Evolutionary conservation across 345 rosid genomes (phyloP).

Genomic region (Alliaria petiolata): DNA sequence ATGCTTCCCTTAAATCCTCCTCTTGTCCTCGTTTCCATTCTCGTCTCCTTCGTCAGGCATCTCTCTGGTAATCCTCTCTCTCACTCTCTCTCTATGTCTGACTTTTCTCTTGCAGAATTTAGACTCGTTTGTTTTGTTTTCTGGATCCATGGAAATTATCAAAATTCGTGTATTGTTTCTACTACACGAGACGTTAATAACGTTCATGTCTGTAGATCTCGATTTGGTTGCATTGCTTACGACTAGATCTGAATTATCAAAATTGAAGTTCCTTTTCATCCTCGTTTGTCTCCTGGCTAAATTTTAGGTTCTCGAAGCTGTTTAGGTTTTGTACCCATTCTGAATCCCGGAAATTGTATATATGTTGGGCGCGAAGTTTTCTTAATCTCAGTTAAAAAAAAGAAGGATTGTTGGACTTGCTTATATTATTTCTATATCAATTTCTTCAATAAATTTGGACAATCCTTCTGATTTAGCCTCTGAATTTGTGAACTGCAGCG

Average conservation of each 20-base stretch:
- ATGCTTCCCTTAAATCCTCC: conserved; percentile 12
- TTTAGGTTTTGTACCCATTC: not conserved
- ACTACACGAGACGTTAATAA: not conserved
- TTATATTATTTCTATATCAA: not conserved
- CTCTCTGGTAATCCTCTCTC: conserved; percentile 19
- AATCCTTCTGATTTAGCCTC: no score
- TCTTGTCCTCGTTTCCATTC: not conserved
- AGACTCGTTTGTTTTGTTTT: not conserved
- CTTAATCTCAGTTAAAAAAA: not conserved
- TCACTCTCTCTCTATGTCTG: not conserved
- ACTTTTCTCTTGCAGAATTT: not conserved
- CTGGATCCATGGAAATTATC: not conserved
- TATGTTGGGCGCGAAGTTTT: not conserved
- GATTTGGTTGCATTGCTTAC: not conserved
- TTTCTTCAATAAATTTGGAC: not conserved
- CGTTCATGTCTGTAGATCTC: conserved; percentile 8
- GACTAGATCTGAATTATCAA: conserved; percentile 16
- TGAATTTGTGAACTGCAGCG: conserved; percentile 44
- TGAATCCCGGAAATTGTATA: not conserved
- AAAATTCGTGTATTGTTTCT: not conserved
- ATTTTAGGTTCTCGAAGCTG: not conserved
- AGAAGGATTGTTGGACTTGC: not conserved
- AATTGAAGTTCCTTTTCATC: not conserved
- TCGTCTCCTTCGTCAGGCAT: conserved; percentile 21
- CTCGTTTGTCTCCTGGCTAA: not conserved